phyloP scores from a whole-genome alignment of 2,329 filamentous ascomycete genomes.

The Pseudogymnoascus sp. region DNA sequence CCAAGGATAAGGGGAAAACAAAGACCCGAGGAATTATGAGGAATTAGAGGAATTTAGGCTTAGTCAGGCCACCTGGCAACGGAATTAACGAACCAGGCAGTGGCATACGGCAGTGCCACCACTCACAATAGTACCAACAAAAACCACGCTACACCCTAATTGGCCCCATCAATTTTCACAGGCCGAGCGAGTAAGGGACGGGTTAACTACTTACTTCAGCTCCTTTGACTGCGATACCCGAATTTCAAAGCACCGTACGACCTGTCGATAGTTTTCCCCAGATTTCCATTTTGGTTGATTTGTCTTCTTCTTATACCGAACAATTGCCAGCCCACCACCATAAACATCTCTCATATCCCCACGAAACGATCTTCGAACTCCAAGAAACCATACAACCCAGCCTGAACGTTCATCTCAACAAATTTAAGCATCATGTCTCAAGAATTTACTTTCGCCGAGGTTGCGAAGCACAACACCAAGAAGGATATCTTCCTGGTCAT shows the following conservation, averaged over 20 bases:
- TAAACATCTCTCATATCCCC: background rate
- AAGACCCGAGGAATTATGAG: background rate
- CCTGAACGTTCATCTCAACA: background rate
- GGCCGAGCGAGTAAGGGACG: conserved; percentile 1
- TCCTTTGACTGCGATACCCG: conserved; percentile 1
- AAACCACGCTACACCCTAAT: background rate
- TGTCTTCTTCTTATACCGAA: conserved; percentile 7
- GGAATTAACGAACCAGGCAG: background rate
- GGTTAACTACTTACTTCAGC: background rate
- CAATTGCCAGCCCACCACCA: background rate
- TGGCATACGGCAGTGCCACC: background rate
- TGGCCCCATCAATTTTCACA: conserved; percentile 9
- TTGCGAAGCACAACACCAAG: conserved; percentile 82
- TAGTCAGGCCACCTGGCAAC: background rate
- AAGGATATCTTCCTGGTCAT: conserved; percentile 89
- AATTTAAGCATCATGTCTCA: conserved; percentile 39
- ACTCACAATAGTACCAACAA: too few species aligned
- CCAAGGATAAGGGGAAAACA: conserved; percentile 2
- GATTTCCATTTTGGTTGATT: conserved; percentile 8
- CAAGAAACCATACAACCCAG: background rate
- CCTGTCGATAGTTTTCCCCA: conserved; percentile 8
- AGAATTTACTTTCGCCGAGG: conserved; percentile 70
- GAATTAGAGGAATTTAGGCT: background rate
- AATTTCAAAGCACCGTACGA: conserved; percentile 8
- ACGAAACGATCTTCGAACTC: background rate